Base-by-base conservation (phyloP, 2,329 filamentous ascomycete genomes). In the Macrophomina tecta region DNA sequence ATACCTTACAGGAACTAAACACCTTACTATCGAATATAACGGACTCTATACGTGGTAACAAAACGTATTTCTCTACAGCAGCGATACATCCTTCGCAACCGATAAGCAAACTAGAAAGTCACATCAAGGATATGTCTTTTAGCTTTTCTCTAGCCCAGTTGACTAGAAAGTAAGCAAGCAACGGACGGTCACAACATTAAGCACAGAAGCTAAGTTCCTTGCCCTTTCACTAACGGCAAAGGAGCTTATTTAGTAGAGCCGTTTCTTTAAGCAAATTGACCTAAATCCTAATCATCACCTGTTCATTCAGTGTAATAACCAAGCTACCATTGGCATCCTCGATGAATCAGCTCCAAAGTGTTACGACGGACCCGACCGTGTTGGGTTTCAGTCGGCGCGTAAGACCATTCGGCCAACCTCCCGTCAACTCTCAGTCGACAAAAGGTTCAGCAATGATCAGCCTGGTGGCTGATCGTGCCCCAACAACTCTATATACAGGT, bases 81-180 rank as follows among this genome's bases (percentile, higher is more conserved):
- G 64, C 30, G 68, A 74, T 60, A 67, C 69, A 23, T 70, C 63
- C 23, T 74, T 64, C 61, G 68, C 69, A 11, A 64, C 72, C 30
- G 11, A 74, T 38, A 32, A 45, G 9, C 48, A 30, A 5, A 71
- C 68, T 32, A 62, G 61, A 2, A 66, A 66, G 30, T 69, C 65
- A 63, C 70, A 69, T n/a, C 40, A 73, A 53, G 72, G 71, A 23
- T 74, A 69, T 46, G 16, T 72, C 38, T 72, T 75, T 65, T 32
- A 48, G 11, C 69, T 75, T 11, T 74, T 67, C 49, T 62, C 67
- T 12, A 30, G 64, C n/a, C 67, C 68, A 14, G 68, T 74, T 32
- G 65, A 72, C 40, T 73, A 56, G 69, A 69, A 70, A 46, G 65
- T 67, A 1, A 64, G 53, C 30, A 56, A 70, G 48, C 63, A 71